These are phyloP conservation scores for Talaromyces sp. DNA, from an alignment of 2,329 filamentous ascomycete genomes.

Conservation along the genomic window DNA sequence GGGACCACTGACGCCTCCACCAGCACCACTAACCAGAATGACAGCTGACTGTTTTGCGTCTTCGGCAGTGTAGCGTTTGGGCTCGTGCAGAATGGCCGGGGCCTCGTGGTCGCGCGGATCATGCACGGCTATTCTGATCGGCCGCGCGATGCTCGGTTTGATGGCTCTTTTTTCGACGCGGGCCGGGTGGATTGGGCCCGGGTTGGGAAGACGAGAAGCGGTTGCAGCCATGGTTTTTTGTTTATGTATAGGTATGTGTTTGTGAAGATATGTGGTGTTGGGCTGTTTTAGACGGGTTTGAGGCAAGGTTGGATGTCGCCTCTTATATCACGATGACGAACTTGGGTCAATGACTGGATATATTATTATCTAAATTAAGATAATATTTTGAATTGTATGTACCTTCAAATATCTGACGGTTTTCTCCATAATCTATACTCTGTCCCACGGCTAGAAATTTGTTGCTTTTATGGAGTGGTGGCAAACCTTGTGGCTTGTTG, in stretches of 20 bases:
- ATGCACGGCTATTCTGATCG: constrained; percentile 10
- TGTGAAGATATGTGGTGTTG: not conserved
- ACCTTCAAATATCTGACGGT: too few species aligned
- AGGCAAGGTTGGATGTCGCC: not conserved
- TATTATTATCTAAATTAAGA: not conserved
- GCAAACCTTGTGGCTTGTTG: too few species aligned
- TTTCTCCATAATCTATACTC: too few species aligned
- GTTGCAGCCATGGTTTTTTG: constrained; percentile 6
- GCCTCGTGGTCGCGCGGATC: constrained; percentile 12
- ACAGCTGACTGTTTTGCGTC: constrained; percentile 16
- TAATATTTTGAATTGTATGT: not conserved
- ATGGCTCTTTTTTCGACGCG: constrained; percentile 11
- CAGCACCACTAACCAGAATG: constrained; percentile 27
- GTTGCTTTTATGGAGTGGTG: not conserved
- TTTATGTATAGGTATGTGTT: not conserved
- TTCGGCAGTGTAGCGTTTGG: constrained; percentile 8
- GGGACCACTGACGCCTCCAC: constrained; percentile 36
- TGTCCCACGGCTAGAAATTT: too few species aligned
- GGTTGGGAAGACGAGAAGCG: not conserved
- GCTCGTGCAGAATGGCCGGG: constrained; percentile 12
- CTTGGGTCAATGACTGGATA: not conserved
- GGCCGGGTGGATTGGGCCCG: constrained; percentile 14
- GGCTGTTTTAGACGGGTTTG: not conserved
- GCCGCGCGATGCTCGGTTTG: constrained; percentile 13
- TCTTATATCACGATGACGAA: not conserved